Evolutionary conservation across 2,329 filamentous ascomycete species (phyloP).

Genomic region (Alternaria infectoria): DNA sequence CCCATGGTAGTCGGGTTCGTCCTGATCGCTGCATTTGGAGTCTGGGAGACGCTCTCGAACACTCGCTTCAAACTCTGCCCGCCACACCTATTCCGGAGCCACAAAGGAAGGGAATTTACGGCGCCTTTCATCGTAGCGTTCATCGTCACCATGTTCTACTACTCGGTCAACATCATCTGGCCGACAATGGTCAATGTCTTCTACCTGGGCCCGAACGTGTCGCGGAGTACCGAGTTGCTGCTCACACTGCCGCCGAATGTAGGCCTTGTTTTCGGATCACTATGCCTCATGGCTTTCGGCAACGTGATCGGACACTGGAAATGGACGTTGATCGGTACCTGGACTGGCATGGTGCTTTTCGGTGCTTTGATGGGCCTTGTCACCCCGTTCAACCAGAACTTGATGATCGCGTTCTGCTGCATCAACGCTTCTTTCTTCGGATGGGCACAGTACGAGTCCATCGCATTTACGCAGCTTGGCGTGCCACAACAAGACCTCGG

Average conservation of each 20-base stretch:
- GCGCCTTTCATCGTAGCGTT: slow-evolving; percentile 55
- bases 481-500: slow-evolving; percentile 57
- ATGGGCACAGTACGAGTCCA: slow-evolving; percentile 40
- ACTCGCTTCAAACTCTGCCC: slow-evolving; percentile 44
- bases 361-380: slow-evolving; percentile 54
- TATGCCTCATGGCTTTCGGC: slow-evolving; percentile 52
- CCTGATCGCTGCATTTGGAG: slow-evolving; percentile 39
- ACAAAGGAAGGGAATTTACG: slow-evolving; percentile 56
- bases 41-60: slow-evolving; percentile 44
- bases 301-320: slow-evolving; percentile 55
- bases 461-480: slow-evolving; percentile 42
- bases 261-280: slow-evolving; percentile 53
- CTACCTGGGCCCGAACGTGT: slow-evolving; percentile 46
- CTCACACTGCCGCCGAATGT: slow-evolving; percentile 57
- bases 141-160: slow-evolving; percentile 62
- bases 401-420: slow-evolving; percentile 58
- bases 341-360: slow-evolving; percentile 58
- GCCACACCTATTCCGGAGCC: slow-evolving; percentile 54
- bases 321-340: slow-evolving; percentile 54
- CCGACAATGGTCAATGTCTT: slow-evolving; percentile 57
- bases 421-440: slow-evolving; percentile 46
- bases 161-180: slow-evolving; percentile 56
- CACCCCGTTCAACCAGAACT: slow-evolving; percentile 53
- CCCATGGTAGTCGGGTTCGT: slow-evolving; percentile 43
- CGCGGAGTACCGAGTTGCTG: slow-evolving; percentile 40